Base-by-base conservation (phyloP, 2,329 filamentous ascomycete species). In the Alternaria ventricosa region DNA sequence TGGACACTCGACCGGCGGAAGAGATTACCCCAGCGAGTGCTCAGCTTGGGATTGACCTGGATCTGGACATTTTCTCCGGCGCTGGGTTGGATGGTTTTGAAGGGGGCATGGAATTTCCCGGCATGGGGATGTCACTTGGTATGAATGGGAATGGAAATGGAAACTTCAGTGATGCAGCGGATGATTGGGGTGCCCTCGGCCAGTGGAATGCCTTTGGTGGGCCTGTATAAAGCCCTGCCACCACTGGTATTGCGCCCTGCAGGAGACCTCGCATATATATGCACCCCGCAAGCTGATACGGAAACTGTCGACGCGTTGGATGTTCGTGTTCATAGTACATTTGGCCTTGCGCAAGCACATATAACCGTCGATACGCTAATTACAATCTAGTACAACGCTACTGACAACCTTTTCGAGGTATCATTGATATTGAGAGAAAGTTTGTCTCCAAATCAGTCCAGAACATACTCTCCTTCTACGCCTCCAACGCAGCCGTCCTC, bases 31-130 rank as follows among this genome's bases (percentile, higher is more conserved):
- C 69, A 6, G 61, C 49, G 6, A 63, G 50, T 50, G 68, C 59
- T 22, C 57, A 65, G 43, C 13, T 61, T 27, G 70, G 62, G 7
- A 2, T 70, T 15, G 69, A 72, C 30, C 41, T 69, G 12, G 68
- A 69, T 6, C 61, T 77, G 3, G 71, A 74, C 60, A 57, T 77
- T 3, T 74, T 76, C 25, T 60, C 65, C 0, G 71, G 71, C 15
- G 68, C 73, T 10, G 75, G 76, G 4, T 44, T 76, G 11, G 72
- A 77, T 60, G 74, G 72, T 6, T 77, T 76, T 28, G 70, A 76
- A 43, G 70, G 75, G 30, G 69, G 73, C 3, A 66, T 74, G 64
- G 76, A 76, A 27, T 73, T 77, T 47, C 65, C 61, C 3, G 70
- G 66, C 1, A 28, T 72, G 15, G 61, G 60, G 4, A 46, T 68